phyloP scores from a whole-genome alignment of 2,329 filamentous ascomycete genomes.

The Tolypocladium inflatum region DNA sequence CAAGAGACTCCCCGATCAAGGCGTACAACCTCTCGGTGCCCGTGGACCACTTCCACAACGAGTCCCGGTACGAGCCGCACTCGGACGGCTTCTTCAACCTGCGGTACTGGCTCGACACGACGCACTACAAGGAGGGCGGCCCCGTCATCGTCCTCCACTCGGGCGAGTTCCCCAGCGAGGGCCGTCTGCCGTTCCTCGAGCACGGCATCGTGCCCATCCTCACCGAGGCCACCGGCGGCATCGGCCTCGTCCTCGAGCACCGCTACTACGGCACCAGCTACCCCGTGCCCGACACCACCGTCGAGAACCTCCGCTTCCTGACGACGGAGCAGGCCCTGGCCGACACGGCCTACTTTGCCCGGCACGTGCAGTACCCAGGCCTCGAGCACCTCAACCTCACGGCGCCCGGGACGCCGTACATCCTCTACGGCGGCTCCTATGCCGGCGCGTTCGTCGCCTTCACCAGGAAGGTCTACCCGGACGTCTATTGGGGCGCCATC shows the following conservation, averaged over 20 bases:
- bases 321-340: constrained; percentile 76
- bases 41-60: constrained; percentile 78
- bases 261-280: constrained; percentile 77
- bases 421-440: constrained; percentile 78
- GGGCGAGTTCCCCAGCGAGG: constrained; percentile 59
- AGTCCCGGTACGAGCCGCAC: constrained; percentile 69
- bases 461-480: constrained; percentile 65
- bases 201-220: constrained; percentile 70
- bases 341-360: constrained; percentile 72
- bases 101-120: constrained; percentile 76
- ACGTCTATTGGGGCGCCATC: constrained; percentile 70
- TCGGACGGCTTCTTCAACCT: constrained; percentile 56
- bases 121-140: constrained; percentile 65
- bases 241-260: constrained; percentile 78
- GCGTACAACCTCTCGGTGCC: constrained; percentile 32
- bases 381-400: constrained; percentile 59
- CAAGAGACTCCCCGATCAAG: constrained; percentile 5
- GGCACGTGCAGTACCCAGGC: constrained; percentile 61
- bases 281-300: constrained; percentile 55
- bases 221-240: constrained; percentile 58
- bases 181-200: constrained; percentile 59
- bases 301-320: constrained; percentile 67
- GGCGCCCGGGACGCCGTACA: constrained; percentile 56
- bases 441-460: constrained; percentile 74
- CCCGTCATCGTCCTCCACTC: constrained; percentile 70